phyloP scores from a whole-genome alignment of 306 rosid species.

The Glycine tomentella region DNA sequence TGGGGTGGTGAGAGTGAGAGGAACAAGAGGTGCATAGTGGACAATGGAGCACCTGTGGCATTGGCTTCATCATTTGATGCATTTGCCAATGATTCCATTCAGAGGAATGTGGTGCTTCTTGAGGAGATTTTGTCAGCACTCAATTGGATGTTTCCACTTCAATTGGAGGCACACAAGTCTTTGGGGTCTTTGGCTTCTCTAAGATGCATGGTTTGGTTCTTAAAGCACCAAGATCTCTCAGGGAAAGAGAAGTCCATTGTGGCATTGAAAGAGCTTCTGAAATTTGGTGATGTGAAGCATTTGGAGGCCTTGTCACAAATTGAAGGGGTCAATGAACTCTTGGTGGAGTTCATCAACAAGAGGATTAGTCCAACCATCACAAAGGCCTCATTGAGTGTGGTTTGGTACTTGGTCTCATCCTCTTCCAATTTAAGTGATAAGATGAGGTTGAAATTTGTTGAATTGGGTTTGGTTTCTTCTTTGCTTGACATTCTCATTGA shows the following conservation, averaged over 20 bases:
- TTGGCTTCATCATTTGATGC: constrained; percentile 62
- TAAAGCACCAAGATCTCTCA: constrained; percentile 55
- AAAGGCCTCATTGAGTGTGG: constrained; percentile 58
- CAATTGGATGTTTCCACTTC: constrained; percentile 72
- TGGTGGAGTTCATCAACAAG: constrained; percentile 59
- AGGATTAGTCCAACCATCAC: constrained; percentile 56
- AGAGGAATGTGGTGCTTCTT: constrained; percentile 49
- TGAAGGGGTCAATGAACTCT: constrained; percentile 57
- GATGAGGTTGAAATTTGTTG: constrained; percentile 47
- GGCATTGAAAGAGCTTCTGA: constrained; percentile 65
- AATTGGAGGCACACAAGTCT: constrained; percentile 56
- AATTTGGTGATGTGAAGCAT: constrained; percentile 51
- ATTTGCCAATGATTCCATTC: constrained; percentile 57
- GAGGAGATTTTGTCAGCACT: constrained; percentile 66
- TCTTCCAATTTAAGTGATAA: constrained; percentile 42
- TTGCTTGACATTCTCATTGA: constrained; percentile 62
- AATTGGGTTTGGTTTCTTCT: constrained; percentile 61
- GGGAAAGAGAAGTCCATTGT: constrained; percentile 63
- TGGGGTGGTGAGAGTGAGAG: constrained; percentile 69
- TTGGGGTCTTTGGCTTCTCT: constrained; percentile 67
- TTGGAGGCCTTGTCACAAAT: constrained; percentile 56
- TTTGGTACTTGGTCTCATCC: constrained; percentile 58
- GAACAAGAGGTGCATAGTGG: constrained; percentile 58
- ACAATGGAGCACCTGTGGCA: constrained; percentile 58
- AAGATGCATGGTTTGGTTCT: constrained; percentile 67